Base-by-base conservation (phyloP, 306 rosid genomes). In the Gleditsia sinensis region DNA sequence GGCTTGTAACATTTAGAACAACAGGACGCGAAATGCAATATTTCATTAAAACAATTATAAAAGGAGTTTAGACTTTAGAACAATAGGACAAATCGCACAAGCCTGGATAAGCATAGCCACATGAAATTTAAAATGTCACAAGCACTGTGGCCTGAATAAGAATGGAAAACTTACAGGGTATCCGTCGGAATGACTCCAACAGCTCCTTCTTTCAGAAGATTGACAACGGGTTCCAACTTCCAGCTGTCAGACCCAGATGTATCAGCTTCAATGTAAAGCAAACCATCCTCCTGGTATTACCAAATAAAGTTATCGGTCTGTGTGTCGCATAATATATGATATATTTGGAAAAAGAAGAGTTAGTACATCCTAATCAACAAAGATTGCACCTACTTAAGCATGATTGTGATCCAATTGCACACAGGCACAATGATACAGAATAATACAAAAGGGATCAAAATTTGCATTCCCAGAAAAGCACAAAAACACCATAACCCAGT, bases 171-270 rank as follows among this genome's bases (percentile, higher is more conserved):
- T 71, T 79, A 94, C 98, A 88, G 51, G 17, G 97, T 91, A 75
- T 94, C 98, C 3, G 98, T 94, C 53, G 98, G 98, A 69, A 94
- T 90, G 67, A 88, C 92, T 21, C 98, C 96, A 69, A 94, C 98
- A 24, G 96, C 98, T 19, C 98, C 98, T 75, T 87, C 79, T 65
- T 85, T 89, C 74, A 94, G 83, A 36, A 91, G 84, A 68, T 88
- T 70, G 6, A 85, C 77, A 40, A 88, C 67, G 0, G 92, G 87
- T 48, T 91, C 97, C 89, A 94, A 80, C 86, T 86, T 94, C 98
- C 97, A 91, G 71, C 78, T 69, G 32, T 94, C 97, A 17, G 78
- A 86, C 45, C 88, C 97, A 12, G 85, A 88, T 37, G 91, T 73
- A 67, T 94, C 94, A 63, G 85, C 98, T 72, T 88, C 88, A 59